Evolutionary conservation across 2,329 filamentous ascomycete genomes (phyloP).

Genomic region (Biscogniauxia marginata): DNA sequence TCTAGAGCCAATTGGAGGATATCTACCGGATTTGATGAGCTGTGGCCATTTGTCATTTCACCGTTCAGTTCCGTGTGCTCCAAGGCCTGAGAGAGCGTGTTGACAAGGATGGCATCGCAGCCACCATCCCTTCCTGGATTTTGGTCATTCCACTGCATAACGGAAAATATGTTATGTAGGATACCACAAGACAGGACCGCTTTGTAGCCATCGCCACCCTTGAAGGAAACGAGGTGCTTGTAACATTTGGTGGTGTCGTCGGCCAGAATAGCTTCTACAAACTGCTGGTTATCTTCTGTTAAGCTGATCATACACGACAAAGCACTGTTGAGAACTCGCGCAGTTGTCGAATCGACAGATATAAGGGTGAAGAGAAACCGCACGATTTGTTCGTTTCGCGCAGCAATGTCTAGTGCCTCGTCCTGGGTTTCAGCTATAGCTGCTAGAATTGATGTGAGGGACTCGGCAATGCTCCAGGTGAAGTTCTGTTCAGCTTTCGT

Average conservation of each 20-base stretch:
- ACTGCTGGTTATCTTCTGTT: constrained; percentile 57
- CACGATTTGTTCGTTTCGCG: constrained; percentile 46
- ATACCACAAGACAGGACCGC: constrained; percentile 59
- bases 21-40: constrained; percentile 43
- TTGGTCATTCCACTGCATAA: constrained; percentile 52
- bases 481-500: constrained; percentile 53
- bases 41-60: constrained; percentile 33
- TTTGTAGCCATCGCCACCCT: constrained; percentile 45
- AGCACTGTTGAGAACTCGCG: constrained; percentile 45
- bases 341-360: constrained; percentile 38
- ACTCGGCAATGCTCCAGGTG: constrained; percentile 53
- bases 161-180: constrained; percentile 61
- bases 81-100: constrained; percentile 42
- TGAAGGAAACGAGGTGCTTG: constrained; percentile 48
- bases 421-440: constrained; percentile 59
- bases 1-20: constrained; percentile 57
- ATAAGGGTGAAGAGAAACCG: constrained; percentile 56
- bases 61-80: constrained; percentile 32
- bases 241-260: constrained; percentile 48
- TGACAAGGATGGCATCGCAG: constrained; percentile 51
- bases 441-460: constrained; percentile 52
- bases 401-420: constrained; percentile 57
- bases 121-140: constrained; percentile 47
- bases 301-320: constrained; percentile 57
- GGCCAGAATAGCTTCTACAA: constrained; percentile 53